These are phyloP conservation scores for Mortierella sp. DNA, from an alignment of 371 early-diverging fungal species.

Conservation along the genomic window DNA sequence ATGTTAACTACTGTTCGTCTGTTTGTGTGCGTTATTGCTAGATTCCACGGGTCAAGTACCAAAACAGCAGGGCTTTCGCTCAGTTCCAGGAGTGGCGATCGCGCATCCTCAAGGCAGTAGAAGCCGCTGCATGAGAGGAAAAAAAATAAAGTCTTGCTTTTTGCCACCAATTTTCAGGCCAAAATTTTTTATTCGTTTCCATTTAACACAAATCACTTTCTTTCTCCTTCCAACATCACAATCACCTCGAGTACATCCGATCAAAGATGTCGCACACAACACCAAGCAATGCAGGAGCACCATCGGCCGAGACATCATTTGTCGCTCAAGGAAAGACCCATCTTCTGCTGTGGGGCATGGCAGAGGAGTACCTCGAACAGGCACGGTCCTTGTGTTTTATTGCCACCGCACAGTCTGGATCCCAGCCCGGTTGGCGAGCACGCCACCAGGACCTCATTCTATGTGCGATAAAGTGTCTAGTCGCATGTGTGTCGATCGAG, in stretches of 20 bases:
- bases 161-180: conserved; percentile 6
- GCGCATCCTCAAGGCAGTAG: conserved; percentile 23
- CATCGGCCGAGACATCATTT: conserved; percentile 13
- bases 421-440: conserved; percentile 36
- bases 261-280: conserved; percentile 2
- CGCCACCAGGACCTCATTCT: conserved; percentile 41
- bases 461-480: conserved; percentile 45
- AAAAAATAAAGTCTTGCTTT: neutral
- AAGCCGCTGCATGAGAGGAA: neutral
- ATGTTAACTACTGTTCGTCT: neutral
- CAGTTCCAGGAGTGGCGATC: conserved; percentile 47
- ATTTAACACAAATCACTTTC: neutral
- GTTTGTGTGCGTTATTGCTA: neutral
- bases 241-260: neutral
- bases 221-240: neutral
- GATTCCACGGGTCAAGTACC: conserved; percentile 51
- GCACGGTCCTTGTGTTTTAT: conserved; percentile 47
- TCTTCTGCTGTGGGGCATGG: conserved; percentile 44
- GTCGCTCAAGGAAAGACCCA: conserved; percentile 41
- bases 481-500: conserved; percentile 32
- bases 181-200: neutral
- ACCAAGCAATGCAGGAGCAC: neutral
- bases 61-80: conserved; percentile 33
- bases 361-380: conserved; percentile 47
- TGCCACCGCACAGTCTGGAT: conserved; percentile 42